Conservation (phyloP, 2,329 filamentous ascomycete genomes). For the Colletotrichum horii region DNA sequence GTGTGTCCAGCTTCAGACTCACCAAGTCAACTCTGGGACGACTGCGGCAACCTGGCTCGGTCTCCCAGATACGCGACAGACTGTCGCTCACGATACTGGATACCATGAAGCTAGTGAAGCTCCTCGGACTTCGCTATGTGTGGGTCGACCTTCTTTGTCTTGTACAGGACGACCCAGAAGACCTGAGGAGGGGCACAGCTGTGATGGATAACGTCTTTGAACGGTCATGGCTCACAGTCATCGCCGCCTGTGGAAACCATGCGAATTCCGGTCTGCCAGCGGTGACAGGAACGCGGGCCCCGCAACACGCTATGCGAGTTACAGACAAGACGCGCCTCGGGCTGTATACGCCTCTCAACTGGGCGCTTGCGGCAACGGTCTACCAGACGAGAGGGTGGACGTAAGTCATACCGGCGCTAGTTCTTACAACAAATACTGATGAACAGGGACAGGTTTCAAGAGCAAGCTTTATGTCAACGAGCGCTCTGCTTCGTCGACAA, state of each 20-base stretch:
- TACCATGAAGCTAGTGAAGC: background rate
- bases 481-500: background rate
- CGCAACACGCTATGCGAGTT: background rate
- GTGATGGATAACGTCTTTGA: background rate
- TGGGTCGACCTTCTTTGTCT: background rate
- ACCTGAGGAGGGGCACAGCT: background rate
- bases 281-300: background rate
- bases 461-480: background rate
- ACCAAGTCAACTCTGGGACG: background rate
- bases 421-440: fast-evolving
- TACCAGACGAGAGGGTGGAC: background rate
- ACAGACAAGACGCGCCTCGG: background rate
- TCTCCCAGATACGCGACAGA: background rate
- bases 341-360: background rate
- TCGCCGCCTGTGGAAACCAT: background rate
- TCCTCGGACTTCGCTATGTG: background rate
- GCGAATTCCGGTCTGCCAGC: background rate
- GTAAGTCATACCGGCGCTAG: fast-evolving
- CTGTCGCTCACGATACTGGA: background rate
- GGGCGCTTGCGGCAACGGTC: background rate
- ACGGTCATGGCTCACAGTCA: background rate
- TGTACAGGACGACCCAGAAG: background rate
- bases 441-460: background rate
- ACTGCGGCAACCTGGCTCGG: background rate
- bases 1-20: background rate